These are phyloP conservation scores for Chiua sp. DNA, from an alignment of 1,284 basidiomycete species.

Conservation along the genomic window DNA sequence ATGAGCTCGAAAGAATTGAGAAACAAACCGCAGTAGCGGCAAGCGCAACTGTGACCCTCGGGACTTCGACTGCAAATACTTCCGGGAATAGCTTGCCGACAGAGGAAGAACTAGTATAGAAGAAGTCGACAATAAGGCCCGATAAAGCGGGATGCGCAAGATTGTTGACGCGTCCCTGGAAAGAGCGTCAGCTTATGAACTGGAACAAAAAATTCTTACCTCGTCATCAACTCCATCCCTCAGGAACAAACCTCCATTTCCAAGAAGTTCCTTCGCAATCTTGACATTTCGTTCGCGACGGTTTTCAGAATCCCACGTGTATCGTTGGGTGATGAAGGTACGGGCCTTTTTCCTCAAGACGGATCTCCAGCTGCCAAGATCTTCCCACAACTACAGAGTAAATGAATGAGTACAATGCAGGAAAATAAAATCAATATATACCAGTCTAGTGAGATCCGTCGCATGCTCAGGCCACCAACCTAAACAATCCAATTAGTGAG, in stretches of 20 bases:
- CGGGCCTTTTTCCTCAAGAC: constrained; percentile 11
- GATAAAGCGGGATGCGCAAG: not conserved
- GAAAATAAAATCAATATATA: not conserved
- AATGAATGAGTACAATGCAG: not conserved
- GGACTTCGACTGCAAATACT: too few species aligned
- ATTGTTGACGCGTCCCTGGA: constrained; percentile 16
- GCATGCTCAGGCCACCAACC: constrained; percentile 3
- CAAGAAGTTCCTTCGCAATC: constrained; percentile 5
- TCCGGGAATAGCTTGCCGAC: too few species aligned
- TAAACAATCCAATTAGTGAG: not conserved
- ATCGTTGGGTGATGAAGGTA: not conserved
- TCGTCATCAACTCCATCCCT: constrained; percentile 8
- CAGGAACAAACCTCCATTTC: constrained; percentile 1
- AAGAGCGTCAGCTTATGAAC: not conserved
- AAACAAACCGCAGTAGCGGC: too few species aligned
- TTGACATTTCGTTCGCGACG: not conserved
- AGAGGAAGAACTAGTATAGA: too few species aligned
- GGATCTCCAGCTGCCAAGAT: constrained; percentile 11
- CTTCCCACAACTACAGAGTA: constrained; percentile 12
- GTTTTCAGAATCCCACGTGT: constrained; percentile 13
- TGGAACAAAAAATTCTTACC: not conserved
- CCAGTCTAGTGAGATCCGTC: not conserved
- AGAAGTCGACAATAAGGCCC: constrained; percentile 7
- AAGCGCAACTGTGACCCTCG: too few species aligned
- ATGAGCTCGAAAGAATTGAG: too few species aligned